Percentiles rank a stretch among this genome's conserved stretches.
Evolutionary conservation across 441 rosid genomes (phyloP).

Genomic region (Gossypium davidsonii): DNA sequence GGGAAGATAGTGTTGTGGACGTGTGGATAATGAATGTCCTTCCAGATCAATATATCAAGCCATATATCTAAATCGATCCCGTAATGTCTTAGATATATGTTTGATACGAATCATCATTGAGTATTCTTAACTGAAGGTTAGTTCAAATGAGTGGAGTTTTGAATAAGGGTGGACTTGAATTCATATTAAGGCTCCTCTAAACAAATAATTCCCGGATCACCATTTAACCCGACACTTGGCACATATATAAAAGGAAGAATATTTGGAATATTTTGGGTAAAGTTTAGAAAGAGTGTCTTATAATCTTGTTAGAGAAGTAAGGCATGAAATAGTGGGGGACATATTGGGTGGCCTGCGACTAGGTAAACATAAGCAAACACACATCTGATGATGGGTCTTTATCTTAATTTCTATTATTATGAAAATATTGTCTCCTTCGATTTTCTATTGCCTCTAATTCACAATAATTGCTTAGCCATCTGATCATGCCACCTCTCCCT

Average conservation of each 20-base stretch:
- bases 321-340: conserved; percentile 18
- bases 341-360: conserved; percentile 18
- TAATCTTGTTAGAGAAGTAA: conserved; percentile 15
- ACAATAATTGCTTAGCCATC: neutral
- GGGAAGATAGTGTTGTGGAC: too few species aligned
- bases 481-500: too few species aligned
- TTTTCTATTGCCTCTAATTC: neutral
- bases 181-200: too few species aligned
- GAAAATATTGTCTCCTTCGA: neutral
- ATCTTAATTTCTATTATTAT: conserved; percentile 4
- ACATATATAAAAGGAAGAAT: neutral
- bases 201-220: neutral
- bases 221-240: neutral
- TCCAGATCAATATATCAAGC: too few species aligned
- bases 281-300: neutral
- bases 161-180: too few species aligned
- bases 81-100: too few species aligned
- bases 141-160: too few species aligned
- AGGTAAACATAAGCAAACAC: conserved; percentile 5
- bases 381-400: conserved; percentile 9
- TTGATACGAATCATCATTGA: too few species aligned
- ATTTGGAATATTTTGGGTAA: neutral
- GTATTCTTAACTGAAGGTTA: too few species aligned
- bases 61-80: too few species aligned
- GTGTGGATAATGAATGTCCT: too few species aligned